Base-by-base conservation (phyloP, 441 rosid species). In the Erodium trifolium region DNA sequence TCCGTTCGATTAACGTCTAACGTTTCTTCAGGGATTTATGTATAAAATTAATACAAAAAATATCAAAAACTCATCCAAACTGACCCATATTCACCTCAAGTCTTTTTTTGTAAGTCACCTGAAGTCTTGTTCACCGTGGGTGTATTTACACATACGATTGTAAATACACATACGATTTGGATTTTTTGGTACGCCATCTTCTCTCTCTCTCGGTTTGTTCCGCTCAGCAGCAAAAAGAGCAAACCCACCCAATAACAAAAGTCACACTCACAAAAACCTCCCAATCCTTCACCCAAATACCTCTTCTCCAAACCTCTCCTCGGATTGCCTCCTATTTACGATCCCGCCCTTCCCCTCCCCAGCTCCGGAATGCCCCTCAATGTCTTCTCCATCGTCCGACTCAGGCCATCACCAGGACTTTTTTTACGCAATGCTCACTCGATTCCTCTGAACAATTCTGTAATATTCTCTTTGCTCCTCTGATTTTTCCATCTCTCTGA, bases 351-450 rank as follows among this genome's bases (percentile, higher is more conserved):
- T 49, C 16, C 60, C 27, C 27, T 23, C 27, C 27, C 27, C 27
- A 23, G 27, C 27, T 23, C 27, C 74, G 43, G 27, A 80, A 76
- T 80, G 81, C 65, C 79, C 76, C 72, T 73, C 79, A 76, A 19
- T 49, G 63, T 73, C 70, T 70, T 57, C 68, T 19, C 66, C 57
- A 51, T 70, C 35, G 18, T 13, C n/a, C 51, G 12, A 31, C 67
- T 63, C 12, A 14, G 23, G 16, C 34, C 62, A 65, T 73, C 60
- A 64, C 76, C 23, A 55, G 72, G 74, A 5, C 23, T 70, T 72
- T 17, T 70, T 2, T 47, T 11, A 37, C 66, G 16, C 77, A 19
- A 71, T 69, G 47, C 10, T 67, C 72, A 31, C 53, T 67, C 45
- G 5, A 18, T 72, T 34, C 65, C 70, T 73, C 76, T 69, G 5